These are phyloP conservation scores for Pulveroboletus sp. DNA, from an alignment of 1,284 basidiomycete genomes.

Conservation along the genomic window DNA sequence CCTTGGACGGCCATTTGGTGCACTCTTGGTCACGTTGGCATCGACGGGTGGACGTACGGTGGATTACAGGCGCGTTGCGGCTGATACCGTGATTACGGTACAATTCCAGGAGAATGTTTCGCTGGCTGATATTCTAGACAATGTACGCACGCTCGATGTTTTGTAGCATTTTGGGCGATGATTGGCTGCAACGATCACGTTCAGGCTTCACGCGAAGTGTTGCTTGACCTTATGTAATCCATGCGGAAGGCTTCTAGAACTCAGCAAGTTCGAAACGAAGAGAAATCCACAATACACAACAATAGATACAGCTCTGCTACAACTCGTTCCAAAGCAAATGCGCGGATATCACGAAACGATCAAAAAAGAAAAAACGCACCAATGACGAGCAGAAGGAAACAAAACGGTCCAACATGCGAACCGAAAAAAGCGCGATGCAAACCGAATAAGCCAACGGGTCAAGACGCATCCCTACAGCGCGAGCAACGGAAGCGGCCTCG, in stretches of 20 bases:
- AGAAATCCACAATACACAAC: constrained; percentile 20
- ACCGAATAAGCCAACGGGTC: too few relatives aligned
- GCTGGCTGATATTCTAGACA: not conserved
- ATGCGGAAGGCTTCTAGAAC: too few relatives aligned
- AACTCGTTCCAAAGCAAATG: constrained; percentile 12
- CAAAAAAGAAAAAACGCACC: not conserved
- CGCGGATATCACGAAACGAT: constrained; percentile 7
- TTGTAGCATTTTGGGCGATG: not conserved
- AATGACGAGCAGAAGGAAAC: not conserved
- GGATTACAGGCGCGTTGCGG: not conserved
- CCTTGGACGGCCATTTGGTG: not conserved
- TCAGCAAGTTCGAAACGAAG: too few relatives aligned
- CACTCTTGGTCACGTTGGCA: not conserved
- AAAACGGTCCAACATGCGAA: not conserved
- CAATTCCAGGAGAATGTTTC: not conserved
- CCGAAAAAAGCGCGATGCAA: not conserved
- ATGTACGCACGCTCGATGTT: not conserved
- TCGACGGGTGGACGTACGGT: not conserved
- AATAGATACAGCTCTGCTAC: constrained; percentile 24
- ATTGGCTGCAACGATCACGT: too few relatives aligned
- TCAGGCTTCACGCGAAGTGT: too few relatives aligned
- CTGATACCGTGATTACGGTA: not conserved
- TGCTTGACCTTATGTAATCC: too few relatives aligned
- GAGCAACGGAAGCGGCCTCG: constrained; percentile 25
- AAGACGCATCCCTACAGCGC: constrained; percentile 8